A percentile compares a stretch with the other conserved stretches of the same genome.
These are phyloP conservation scores for Cyclocybe aegerita DNA, from an alignment of 768 basidiomycete genomes.

Conservation along the genomic window DNA sequence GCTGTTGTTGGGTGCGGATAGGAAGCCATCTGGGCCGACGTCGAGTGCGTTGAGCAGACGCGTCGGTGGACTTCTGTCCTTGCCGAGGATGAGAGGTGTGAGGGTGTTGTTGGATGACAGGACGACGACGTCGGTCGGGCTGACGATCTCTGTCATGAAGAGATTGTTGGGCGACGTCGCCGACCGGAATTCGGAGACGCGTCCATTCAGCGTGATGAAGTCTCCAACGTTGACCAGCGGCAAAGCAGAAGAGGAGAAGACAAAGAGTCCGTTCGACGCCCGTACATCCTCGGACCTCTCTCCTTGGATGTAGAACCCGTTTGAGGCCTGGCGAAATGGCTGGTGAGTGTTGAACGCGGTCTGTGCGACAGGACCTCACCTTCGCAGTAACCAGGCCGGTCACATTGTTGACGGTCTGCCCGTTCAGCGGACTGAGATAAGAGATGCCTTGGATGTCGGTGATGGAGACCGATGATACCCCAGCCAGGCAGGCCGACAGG, in stretches of 20 bases:
- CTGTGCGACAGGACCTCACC: slow-evolving; percentile 24
- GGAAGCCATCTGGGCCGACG: slow-evolving; percentile 50
- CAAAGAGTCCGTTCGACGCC: slow-evolving; percentile 48
- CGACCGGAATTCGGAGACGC: slow-evolving; percentile 52
- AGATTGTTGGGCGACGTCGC: slow-evolving; percentile 42
- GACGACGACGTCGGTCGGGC: slow-evolving; percentile 41
- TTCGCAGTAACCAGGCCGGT: slow-evolving; percentile 55
- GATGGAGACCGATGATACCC: slow-evolving; percentile 33
- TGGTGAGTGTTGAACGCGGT: neutral
- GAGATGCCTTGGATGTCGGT: slow-evolving; percentile 54
- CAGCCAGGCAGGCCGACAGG: slow-evolving; percentile 26
- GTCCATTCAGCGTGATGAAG: slow-evolving; percentile 41
- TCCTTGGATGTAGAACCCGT: slow-evolving; percentile 49
- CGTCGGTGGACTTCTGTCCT: slow-evolving; percentile 52
- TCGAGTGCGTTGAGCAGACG: slow-evolving; percentile 49
- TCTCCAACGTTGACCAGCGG: slow-evolving; percentile 48
- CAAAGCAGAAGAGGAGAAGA: slow-evolving; percentile 43
- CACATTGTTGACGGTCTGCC: slow-evolving; percentile 44
- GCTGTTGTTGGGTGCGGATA: slow-evolving; percentile 55
- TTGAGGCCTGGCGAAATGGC: slow-evolving; percentile 30
- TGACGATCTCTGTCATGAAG: slow-evolving; percentile 46
- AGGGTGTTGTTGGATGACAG: slow-evolving; percentile 46
- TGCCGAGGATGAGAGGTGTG: slow-evolving; percentile 49
- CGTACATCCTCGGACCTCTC: slow-evolving; percentile 43
- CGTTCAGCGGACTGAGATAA: slow-evolving; percentile 44